Evolutionary conservation across 2,329 filamentous ascomycete species (phyloP), one percentile per base, ranked within the genome.

Genomic region (Cryphonectria radicalis): DNA sequence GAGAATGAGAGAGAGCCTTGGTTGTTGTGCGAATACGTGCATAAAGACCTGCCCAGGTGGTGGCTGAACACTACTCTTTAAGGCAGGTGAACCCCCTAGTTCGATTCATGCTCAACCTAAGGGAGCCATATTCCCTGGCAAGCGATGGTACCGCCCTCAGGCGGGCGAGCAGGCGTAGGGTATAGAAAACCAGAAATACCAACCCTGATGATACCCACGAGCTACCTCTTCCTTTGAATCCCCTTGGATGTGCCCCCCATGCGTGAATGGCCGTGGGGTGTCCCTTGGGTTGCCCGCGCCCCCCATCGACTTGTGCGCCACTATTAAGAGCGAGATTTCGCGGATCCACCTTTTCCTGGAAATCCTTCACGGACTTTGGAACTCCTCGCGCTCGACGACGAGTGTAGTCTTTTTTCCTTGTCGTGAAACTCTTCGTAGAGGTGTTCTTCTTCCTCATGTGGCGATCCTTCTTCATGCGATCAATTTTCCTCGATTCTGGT

Each of bases 11-110:
- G 17, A 17, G 28, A 59, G 25, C 25, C 13, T 35, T 59, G 25
- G 25, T 32, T 32, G 25, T 32, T 14, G 22, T n/a, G 55, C 55
- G 25, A 59, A 13, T 19, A 35, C 55, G 55, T 59, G 55, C 55
- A 59, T 59, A 59, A 59, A 59, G 55, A 59, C 55, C 55, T 59
- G 55, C 55, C 55, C 25, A 35, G 55, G 13, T 35, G 55, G 55
- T 59, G 28, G 35, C 25, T n/a, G 35, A 46, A 32, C 22, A 64
- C n/a, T 64, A 42, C 62, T 40, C 37, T 64, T 11, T 64, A 46
- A 42, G 62, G 62, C 35, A 64, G 62, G 62, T 64, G 62, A 14
- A 46, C n/a, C n/a, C 37, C 35, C 35, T 25, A 1, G 37, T 13
- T 32, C 37, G n/a, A 46, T 25, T n/a, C 40, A 37, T 63, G 60